Evolutionary conservation across 225 moss, liverwort and hornwort species (phyloP).

Genomic region (Physcomitrium patens): DNA sequence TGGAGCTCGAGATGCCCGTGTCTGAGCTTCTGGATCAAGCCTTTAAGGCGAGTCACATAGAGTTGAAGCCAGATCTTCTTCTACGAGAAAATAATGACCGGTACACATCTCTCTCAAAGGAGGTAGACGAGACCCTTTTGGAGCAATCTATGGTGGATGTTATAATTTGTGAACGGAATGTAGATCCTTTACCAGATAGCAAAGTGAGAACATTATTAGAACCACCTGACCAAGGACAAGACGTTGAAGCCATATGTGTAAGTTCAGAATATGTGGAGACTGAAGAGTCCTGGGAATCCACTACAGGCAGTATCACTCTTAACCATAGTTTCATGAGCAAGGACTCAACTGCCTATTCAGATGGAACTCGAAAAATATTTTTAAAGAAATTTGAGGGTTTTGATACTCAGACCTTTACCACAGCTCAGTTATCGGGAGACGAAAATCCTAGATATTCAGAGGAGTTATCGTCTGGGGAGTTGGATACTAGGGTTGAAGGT

Average conservation of each 20-base stretch:
- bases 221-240: slow-evolving; percentile 25
- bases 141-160: slow-evolving; percentile 49
- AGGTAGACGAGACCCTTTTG: slow-evolving; percentile 40
- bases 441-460: slow-evolving; percentile 26
- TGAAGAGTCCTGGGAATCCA: slow-evolving; percentile 28
- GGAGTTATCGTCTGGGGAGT: slow-evolving; percentile 23
- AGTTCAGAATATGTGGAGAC: slow-evolving; percentile 28
- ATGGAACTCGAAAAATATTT: slow-evolving; percentile 24
- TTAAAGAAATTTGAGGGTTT: slow-evolving; percentile 27
- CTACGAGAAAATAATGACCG: slow-evolving; percentile 49
- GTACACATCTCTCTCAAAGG: slow-evolving; percentile 47
- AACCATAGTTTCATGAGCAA: slow-evolving; percentile 23
- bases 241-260: slow-evolving; percentile 25
- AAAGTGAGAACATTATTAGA: slow-evolving; percentile 34
- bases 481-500: slow-evolving; percentile 26
- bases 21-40: slow-evolving; percentile 55
- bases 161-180: slow-evolving; percentile 24
- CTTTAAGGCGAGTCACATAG: slow-evolving; percentile 51
- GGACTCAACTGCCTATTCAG: slow-evolving; percentile 22
- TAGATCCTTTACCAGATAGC: slow-evolving; percentile 26
- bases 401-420: slow-evolving; percentile 20
- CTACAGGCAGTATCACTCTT: slow-evolving; percentile 29
- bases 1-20: slow-evolving; percentile 66
- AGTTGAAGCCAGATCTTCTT: slow-evolving; percentile 54
- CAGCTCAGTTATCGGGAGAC: slow-evolving; percentile 29